Conservation (phyloP, 2,329 filamentous ascomycete genomes). For the Cercospora sesami region DNA sequence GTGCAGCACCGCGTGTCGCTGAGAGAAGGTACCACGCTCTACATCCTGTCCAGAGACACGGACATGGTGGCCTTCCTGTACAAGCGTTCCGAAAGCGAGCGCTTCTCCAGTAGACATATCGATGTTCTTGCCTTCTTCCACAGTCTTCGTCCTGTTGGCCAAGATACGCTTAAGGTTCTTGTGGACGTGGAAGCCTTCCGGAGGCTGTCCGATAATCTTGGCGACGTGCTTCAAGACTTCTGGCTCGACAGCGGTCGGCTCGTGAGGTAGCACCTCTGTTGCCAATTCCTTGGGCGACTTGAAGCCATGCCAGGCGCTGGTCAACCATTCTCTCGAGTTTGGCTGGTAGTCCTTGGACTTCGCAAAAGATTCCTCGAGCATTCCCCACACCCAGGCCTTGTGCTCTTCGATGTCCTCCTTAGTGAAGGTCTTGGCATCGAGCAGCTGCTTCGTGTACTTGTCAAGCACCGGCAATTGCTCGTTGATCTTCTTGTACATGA, state of each 20-base stretch:
- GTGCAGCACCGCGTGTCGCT: constrained; percentile 94
- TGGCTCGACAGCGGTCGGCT: constrained; percentile 75
- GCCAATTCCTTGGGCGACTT: constrained; percentile 98
- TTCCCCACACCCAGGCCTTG: constrained; percentile 99
- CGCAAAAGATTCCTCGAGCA: constrained; percentile 96
- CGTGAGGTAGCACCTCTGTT: constrained; percentile 88
- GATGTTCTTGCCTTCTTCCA: constrained; percentile 88
- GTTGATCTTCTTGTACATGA: constrained; percentile 98
- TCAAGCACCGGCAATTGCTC: constrained; percentile 82
- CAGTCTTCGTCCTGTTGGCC: constrained; percentile 82
- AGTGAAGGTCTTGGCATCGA: constrained; percentile 90
- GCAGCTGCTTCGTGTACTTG: constrained; percentile 86
- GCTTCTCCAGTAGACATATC: constrained; percentile 98
- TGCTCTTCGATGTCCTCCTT: constrained; percentile 98
- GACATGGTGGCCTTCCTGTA: constrained; percentile 92
- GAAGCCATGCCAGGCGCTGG: constrained; percentile 98
- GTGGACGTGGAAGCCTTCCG: constrained; percentile 85
- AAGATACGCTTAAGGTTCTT: constrained; percentile 97
- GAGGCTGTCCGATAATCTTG: constrained; percentile 72
- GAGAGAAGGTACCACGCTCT: constrained; percentile 98
- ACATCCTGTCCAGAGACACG: constrained; percentile 98
- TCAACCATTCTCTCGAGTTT: constrained; percentile 96
- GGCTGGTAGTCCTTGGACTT: constrained; percentile 98
- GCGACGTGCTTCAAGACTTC: constrained; percentile 79
- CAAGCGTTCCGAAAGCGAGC: constrained; percentile 87